Conservation (phyloP, 352 stramenopile genomes). For the Phytopythium sindhum region DNA sequence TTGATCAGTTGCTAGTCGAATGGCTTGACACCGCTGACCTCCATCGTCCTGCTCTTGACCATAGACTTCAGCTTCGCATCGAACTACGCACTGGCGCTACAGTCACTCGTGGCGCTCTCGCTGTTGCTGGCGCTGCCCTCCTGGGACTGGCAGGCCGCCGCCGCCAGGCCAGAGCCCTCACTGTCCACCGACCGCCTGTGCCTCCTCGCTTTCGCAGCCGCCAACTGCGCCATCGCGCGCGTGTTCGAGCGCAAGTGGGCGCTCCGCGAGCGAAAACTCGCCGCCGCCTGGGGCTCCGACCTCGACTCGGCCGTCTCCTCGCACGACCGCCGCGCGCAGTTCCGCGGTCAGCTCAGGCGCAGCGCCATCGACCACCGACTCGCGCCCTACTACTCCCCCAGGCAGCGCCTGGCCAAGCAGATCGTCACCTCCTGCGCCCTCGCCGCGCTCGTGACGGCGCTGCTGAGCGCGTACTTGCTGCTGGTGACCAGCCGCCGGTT, state of each 20-base stretch:
- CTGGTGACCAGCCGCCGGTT: conserved; percentile 38
- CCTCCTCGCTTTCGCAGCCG: conserved; percentile 39
- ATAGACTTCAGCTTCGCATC: conserved; percentile 66
- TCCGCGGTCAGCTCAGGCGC: conserved; percentile 42
- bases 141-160: neutral
- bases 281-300: conserved; percentile 47
- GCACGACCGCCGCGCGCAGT: conserved; percentile 38
- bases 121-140: conserved; percentile 32
- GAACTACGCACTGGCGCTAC: conserved; percentile 46
- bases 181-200: neutral
- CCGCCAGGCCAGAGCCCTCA: conserved; percentile 5
- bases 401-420: conserved; percentile 24
- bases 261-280: conserved; percentile 33
- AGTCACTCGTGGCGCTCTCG: conserved; percentile 26
- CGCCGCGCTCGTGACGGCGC: conserved; percentile 15
- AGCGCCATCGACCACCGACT: conserved; percentile 54
- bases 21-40: conserved; percentile 2
- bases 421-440: conserved; percentile 23
- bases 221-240: conserved; percentile 43
- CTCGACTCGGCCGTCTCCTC: conserved; percentile 13
- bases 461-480: conserved; percentile 27
- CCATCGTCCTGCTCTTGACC: neutral
- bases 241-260: conserved; percentile 65
- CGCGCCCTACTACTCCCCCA: conserved; percentile 41
- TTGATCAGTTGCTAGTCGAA: neutral